Base-by-base conservation (phyloP, 495 filamentous ascomycete species). In the Aspergillus carlsbadensis region DNA sequence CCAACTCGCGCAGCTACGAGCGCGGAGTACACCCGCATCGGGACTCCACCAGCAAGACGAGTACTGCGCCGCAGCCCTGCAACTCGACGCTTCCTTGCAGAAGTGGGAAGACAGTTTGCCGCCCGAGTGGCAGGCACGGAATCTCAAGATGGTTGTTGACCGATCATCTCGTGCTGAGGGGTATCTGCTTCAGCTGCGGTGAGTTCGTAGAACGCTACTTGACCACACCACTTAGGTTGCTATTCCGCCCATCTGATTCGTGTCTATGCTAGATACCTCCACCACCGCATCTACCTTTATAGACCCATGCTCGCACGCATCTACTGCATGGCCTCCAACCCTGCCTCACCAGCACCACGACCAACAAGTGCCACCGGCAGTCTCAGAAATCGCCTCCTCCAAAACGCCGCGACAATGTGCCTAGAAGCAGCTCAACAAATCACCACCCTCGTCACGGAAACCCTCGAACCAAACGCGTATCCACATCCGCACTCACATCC, bases 111-210 rank as follows among this genome's bases (percentile, higher is more conserved):
- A 42, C 45, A 58, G 41, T 37, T 58, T 67, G 41, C 61, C 64
- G 10, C 42, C 17, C 18, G 24, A 60, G 15, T 56, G 31, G 45
- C 59, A 61, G 26, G 11, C 56, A 17, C 46, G 39, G 15, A 61
- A 51, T 21, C 37, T 61, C 21, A 41, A 35, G 40, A 49, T 11
- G n/a, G n/a, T 60, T 43, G 29, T 26, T 5, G 57, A 65, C 33
- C 57, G 40, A 15, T 42, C 26, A 15, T 37, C 50, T 42, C 57
- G 39, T 50, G 46, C 31, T 39, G 50, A 62, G 50, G 21, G 60
- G 45, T 65, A 65, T 40, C 36, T 62, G 50, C 36, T 65, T 1
- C 63, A 65, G 39, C 43, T 62, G 50, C 59, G 63, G 63, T 65
- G 60, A 11, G 46, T 17, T 29, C n/a, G n/a, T n/a, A n/a, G n/a